Evolutionary conservation across 306 rosid genomes (phyloP), one percentile per base, ranked within the genome.

Genomic region (Gleditsia sinensis): DNA sequence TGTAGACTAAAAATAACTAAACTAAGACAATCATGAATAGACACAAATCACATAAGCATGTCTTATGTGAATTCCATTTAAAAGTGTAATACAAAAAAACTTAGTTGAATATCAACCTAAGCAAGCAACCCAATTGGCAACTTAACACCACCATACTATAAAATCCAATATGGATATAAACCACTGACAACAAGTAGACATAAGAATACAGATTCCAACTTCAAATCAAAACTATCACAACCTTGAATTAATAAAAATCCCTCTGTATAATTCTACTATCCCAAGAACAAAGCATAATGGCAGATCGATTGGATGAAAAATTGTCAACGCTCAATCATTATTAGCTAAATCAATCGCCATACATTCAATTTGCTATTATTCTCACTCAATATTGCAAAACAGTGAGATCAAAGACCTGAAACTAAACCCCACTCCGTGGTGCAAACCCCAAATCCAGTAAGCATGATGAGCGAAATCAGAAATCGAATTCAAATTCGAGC

Each of bases 271-370:
- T 32, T 37, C 63, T 39, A 57, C 25, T 24, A 62, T 53, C 58
- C 64, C 30, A 51, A 62, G 50, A 75, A 54, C 28, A 75, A 24
- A 54, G 33, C 68, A 75, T 46, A 49, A 6, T 33, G 21, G 16
- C 53, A 20, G n/a, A 33, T 46, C 40, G n/a, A n/a, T n/a, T n/a
- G n/a, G n/a, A n/a, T n/a, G n/a, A n/a, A n/a, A n/a, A n/a, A n/a
- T 56, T 9, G 19, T 56, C 62, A 78, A 36, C 7, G 76, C 59
- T 79, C 60, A 66, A 46, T 33, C 57, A 72, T 19, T 65, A 57
- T 6, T 28, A 21, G 21, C 19, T 7, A 65, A 45, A n/a, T 57
- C n/a, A 36, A n/a, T 43, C 3, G 24, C 48, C 56, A 50, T 28
- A 23, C 51, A 34, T 34, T 19, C 28, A 76, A 37, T 12, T 4